Base-by-base conservation (phyloP, 2,329 filamentous ascomycete species). In the Dactylellina haptotyla region DNA sequence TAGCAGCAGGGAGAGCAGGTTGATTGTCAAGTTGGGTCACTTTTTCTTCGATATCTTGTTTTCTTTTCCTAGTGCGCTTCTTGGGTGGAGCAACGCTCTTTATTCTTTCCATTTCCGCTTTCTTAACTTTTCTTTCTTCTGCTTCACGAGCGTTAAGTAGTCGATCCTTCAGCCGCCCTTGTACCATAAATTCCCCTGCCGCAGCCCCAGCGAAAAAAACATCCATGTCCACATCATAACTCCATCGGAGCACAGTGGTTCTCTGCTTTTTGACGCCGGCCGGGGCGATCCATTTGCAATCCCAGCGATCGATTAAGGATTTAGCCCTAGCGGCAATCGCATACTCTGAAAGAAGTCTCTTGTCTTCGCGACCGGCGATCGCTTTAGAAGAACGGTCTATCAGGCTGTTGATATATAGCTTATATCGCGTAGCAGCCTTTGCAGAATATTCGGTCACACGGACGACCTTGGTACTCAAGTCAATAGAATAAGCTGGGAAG, bases 181-280 rank as follows among this genome's bases (percentile, higher is more conserved):
- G 6, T 18, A 58, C 30, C 62, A 66, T 66, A 34, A 66, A 66
- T 20, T 66, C 62, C 4, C 62, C 62, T 26, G 26, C 5, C 16
- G 16, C 6, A 2, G 62, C 50, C 3, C 62, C 62, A 20, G 9
- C 23, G 14, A 66, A 50, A 20, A 66, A 66, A 8, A 66, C 62
- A 20, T 66, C 62, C 48, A 66, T 37, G 51, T 66, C 62, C 12
- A 66, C 62, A 23, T 66, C 51, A 30, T 66, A 66, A 20, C 58
- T 30, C 62, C 62, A 66, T 6, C 23, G 39, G 12, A 66, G 50
- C 5, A 66, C 39, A 10, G 50, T 37, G 0, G 51, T 48, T 34
- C 62, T 48, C 23, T 66, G 62, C 20, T 66, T 66, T 41, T 58
- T 66, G 26, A 41, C 16, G 4, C 28, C 16, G n/a, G 26, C 10